Base-by-base conservation (phyloP, 495 filamentous ascomycete genomes). In the Talaromyces wortmannii region DNA sequence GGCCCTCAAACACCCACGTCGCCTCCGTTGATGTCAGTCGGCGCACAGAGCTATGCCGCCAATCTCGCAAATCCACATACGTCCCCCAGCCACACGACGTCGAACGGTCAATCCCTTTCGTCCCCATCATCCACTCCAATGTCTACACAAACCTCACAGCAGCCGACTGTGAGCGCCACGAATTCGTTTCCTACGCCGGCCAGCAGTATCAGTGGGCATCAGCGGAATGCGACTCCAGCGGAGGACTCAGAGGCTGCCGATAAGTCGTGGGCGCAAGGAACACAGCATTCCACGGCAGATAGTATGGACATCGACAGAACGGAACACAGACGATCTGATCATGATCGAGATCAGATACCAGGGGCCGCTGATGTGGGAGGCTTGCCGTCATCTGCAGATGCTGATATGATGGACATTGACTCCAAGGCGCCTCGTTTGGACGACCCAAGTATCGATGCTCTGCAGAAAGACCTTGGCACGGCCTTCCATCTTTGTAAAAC, bases 11-110 rank as follows among this genome's bases (percentile, higher is more conserved):
- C 74, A 40, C 74, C 73, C 62, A 70, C 67, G 67, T 76, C 75
- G 30, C 73, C 75, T 74, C 69, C 72, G 73, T 78, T 76, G 72
- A 78, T 78, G 75, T 76, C 73, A 70, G 72, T 77, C 64, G 72
- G 69, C 65, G 69, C 75, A 67, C 67, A 66, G 60, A 75, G 67
- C 59, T 67, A 78, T 78, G 75, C 68, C 70, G 67, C 68, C 64
- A 67, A 68, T 62, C 65, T 76, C 65, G 61, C 65, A 68, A 67
- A 71, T 62, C 66, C 68, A 63, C 73, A 76, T 64, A 65, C 72
- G 68, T 72, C 70, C 68, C 67, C 71, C 56, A 70, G 67, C 61
- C 52, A 53, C 42, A 68, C 73, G 73, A 73, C 67, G 53, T 63
- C 65, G 48, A 49, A 56, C 40, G 55, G 55, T 57, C 71, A 75